Evolutionary conservation across 495 filamentous ascomycete species (phyloP).

Genomic region (Aspergillus nanangensis): DNA sequence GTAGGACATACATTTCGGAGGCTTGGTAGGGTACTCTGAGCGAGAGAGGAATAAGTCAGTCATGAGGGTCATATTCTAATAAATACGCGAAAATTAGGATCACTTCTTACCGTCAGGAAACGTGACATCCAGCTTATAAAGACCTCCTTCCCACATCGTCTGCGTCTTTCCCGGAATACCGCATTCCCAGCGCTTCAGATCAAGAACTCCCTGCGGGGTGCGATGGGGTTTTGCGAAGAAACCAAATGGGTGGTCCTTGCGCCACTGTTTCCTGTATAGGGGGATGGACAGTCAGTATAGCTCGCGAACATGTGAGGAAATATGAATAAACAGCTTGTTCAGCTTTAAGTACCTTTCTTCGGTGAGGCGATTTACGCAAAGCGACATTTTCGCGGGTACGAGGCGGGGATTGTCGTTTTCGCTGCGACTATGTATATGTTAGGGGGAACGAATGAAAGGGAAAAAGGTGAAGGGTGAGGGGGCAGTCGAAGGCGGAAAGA

Average conservation of each 20-base stretch:
- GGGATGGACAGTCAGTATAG: slow-evolving; percentile 12
- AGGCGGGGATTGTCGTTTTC: background rate
- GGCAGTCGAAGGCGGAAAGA: background rate
- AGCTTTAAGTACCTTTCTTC: slow-evolving; percentile 72
- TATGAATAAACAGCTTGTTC: background rate
- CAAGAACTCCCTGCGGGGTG: slow-evolving; percentile 73
- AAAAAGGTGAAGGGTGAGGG: slow-evolving; percentile 3
- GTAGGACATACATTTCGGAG: slow-evolving; percentile 96
- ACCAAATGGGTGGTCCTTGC: slow-evolving; percentile 93
- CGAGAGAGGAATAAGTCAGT: no score
- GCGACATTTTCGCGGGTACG: slow-evolving; percentile 66
- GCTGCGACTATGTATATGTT: no score
- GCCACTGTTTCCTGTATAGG: slow-evolving; percentile 81
- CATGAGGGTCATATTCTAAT: no score
- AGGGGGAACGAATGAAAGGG: background rate
- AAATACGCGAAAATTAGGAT: slow-evolving; percentile 21
- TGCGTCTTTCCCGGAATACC: slow-evolving; percentile 93
- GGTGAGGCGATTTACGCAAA: slow-evolving; percentile 82
- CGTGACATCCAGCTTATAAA: slow-evolving; percentile 87
- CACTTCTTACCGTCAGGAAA: slow-evolving; percentile 80
- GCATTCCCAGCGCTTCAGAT: slow-evolving; percentile 95
- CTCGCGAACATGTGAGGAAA: background rate
- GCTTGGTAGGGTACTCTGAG: slow-evolving; percentile 96
- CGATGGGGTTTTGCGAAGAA: slow-evolving; percentile 90
- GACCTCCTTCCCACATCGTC: slow-evolving; percentile 93